These are phyloP conservation scores for Tylopilus cervinicoccineus DNA, from an alignment of 768 basidiomycete genomes.

Conservation along the genomic window DNA sequence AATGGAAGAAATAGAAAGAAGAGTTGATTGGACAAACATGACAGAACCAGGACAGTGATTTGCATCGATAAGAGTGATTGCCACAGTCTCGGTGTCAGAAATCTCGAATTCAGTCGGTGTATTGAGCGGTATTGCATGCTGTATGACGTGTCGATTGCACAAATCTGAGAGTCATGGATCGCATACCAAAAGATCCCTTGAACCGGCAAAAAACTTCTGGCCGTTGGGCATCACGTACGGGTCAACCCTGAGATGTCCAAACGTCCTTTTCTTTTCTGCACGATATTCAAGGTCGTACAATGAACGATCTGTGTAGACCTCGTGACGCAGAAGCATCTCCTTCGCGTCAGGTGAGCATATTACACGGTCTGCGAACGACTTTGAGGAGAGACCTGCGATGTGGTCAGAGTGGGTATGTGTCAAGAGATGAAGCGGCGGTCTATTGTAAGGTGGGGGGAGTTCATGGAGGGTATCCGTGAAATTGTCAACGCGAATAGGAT, in stretches of 20 bases:
- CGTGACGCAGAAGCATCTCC: slow-evolving; percentile 87
- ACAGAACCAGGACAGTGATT: slow-evolving; percentile 95
- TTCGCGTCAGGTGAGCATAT: slow-evolving; percentile 86
- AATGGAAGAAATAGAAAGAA: background rate
- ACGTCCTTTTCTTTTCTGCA: slow-evolving; percentile 24
- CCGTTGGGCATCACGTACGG: slow-evolving; percentile 48
- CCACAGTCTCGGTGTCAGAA: slow-evolving; percentile 52
- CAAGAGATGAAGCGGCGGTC: no score
- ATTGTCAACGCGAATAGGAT: no score
- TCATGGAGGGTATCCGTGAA: no score
- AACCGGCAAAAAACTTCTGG: slow-evolving; percentile 42
- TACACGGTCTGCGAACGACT: slow-evolving; percentile 68
- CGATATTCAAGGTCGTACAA: slow-evolving; percentile 42
- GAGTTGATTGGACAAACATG: slow-evolving; percentile 52
- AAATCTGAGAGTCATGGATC: background rate
- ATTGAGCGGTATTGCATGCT: slow-evolving; percentile 61
- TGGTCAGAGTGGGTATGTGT: slow-evolving; percentile 92
- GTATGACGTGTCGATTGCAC: background rate
- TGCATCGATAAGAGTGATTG: slow-evolving; percentile 83
- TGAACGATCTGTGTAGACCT: slow-evolving; percentile 63
- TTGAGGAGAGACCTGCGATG: slow-evolving; percentile 68
- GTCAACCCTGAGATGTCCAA: slow-evolving; percentile 59
- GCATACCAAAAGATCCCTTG: slow-evolving; percentile 51
- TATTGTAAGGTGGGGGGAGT: no score
- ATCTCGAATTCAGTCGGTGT: slow-evolving; percentile 62